Percentiles rank a stretch among this genome's conserved stretches.
Evolutionary conservation across 2,329 filamentous ascomycete species (phyloP).

Genomic region (Nemania abortiva): DNA sequence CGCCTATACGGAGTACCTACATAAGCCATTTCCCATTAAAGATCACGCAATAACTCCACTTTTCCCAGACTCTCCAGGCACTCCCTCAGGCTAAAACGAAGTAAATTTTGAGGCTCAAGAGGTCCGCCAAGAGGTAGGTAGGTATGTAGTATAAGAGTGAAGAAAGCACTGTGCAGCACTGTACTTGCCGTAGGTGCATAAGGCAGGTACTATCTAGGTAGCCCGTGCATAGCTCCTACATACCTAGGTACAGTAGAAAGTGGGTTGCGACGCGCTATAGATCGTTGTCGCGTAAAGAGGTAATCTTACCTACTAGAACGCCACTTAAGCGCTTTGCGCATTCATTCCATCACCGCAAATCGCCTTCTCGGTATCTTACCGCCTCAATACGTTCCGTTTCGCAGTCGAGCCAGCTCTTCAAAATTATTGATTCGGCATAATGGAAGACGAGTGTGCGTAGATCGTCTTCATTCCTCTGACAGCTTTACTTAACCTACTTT

Average conservation of each 20-base stretch:
- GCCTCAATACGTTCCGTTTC: background rate
- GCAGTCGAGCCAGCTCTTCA: background rate
- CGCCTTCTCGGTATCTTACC: background rate
- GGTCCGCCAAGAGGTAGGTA: no score
- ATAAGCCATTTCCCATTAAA: background rate
- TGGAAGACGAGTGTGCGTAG: slow-evolving; percentile 50
- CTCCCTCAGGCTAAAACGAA: background rate
- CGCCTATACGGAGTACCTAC: no score
- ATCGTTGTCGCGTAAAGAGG: slow-evolving; percentile 30
- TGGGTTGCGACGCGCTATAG: slow-evolving; percentile 20
- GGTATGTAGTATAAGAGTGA: background rate
- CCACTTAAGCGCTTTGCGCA: background rate
- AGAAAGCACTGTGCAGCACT: no score
- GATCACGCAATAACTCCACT: background rate
- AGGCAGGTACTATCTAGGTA: background rate
- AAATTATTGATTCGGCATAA: slow-evolving; percentile 29
- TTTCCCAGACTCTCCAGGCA: background rate
- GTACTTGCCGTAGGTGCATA: background rate
- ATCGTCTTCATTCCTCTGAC: slow-evolving; percentile 3
- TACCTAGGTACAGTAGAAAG: background rate
- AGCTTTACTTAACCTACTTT: slow-evolving; percentile 17
- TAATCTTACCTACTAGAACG: slow-evolving; percentile 3
- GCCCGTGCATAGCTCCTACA: background rate
- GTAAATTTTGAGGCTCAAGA: background rate
- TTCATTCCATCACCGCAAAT: slow-evolving; percentile 1